phyloP scores from a whole-genome alignment of 139 green algal genomes.

The Chlorella ohadii region DNA sequence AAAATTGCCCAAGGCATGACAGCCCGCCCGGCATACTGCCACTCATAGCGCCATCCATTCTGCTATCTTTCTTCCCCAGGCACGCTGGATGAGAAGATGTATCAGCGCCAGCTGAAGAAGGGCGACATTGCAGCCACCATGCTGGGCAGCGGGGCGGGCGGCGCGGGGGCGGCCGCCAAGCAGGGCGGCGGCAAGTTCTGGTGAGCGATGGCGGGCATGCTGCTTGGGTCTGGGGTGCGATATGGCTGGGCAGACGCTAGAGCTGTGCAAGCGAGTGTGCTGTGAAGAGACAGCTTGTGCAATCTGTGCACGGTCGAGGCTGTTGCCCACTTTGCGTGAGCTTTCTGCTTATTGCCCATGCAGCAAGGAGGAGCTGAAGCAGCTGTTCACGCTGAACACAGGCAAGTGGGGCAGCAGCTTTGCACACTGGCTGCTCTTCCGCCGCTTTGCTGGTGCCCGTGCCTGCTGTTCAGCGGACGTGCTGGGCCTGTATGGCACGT shows the following conservation, averaged over 20 bases:
- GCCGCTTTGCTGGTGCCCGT: too few relatives aligned
- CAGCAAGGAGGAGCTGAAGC: slow-evolving; percentile 71
- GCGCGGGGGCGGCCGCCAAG: background rate
- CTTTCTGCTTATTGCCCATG: background rate
- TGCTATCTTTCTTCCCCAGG: too few relatives aligned
- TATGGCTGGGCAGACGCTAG: too few relatives aligned
- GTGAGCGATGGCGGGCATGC: background rate
- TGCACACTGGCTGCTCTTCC: too few relatives aligned
- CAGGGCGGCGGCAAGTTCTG: slow-evolving; percentile 33
- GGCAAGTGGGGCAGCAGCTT: too few relatives aligned
- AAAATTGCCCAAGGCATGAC: too few relatives aligned
- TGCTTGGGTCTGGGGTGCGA: background rate
- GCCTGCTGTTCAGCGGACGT: too few relatives aligned
- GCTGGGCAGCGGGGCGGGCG: slow-evolving; percentile 21
- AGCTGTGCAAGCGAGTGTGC: background rate
- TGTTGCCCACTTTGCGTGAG: too few relatives aligned
- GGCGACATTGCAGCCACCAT: slow-evolving; percentile 62
- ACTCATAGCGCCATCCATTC: too few relatives aligned
- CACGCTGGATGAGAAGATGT: slow-evolving; percentile 94
- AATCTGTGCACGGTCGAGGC: background rate
- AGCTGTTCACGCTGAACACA: slow-evolving; percentile 76
- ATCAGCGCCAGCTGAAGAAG: slow-evolving; percentile 87
- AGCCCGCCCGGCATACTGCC: too few relatives aligned
- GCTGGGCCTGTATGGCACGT: too few relatives aligned
- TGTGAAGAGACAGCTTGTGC: too few relatives aligned